Evolutionary conservation across 257 asterid genomes (phyloP).

Genomic region (Penstemon davidsonii): DNA sequence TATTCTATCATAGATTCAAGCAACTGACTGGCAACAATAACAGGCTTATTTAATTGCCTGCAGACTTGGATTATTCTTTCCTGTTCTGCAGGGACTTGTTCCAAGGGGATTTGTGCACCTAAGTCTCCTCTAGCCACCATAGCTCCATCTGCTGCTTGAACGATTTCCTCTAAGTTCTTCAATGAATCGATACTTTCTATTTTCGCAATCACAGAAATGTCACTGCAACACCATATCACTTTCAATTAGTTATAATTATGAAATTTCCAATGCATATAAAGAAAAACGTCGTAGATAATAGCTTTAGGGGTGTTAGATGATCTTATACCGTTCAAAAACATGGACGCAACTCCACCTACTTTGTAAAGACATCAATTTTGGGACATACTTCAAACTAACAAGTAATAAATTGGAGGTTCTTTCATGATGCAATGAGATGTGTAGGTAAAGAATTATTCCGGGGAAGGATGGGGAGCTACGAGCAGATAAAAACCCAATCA

Average conservation of each 20-base stretch:
- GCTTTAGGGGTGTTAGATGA: not conserved
- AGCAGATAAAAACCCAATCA: conserved; percentile 4
- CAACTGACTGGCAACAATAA: conserved; percentile 93
- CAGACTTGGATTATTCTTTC: conserved; percentile 83
- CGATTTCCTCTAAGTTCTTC: conserved; percentile 89
- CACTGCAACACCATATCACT: conserved; percentile 54
- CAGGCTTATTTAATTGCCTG: conserved; percentile 88
- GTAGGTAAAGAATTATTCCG: no score
- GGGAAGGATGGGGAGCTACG: no score
- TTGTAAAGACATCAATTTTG: not conserved
- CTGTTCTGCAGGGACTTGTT: conserved; percentile 97
- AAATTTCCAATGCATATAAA: not conserved
- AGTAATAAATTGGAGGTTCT: not conserved
- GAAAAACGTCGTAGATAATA: not conserved
- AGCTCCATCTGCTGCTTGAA: conserved; percentile 91
- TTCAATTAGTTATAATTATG: not conserved
- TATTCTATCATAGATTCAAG: conserved; percentile 99
- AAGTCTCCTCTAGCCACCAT: conserved; percentile 99
- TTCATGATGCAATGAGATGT: conserved; percentile 10
- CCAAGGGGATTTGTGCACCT: conserved; percentile 97
- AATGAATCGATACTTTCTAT: conserved; percentile 95
- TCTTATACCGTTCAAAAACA: conserved; percentile 1
- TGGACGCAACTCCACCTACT: not conserved
- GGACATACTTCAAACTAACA: conserved; percentile 10
- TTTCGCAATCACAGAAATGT: conserved; percentile 84